A percentile compares a stretch with the other conserved stretches of the same genome.
Conservation (phyloP, 176 grass and related monocot genomes). For the Lolium perenne region DNA sequence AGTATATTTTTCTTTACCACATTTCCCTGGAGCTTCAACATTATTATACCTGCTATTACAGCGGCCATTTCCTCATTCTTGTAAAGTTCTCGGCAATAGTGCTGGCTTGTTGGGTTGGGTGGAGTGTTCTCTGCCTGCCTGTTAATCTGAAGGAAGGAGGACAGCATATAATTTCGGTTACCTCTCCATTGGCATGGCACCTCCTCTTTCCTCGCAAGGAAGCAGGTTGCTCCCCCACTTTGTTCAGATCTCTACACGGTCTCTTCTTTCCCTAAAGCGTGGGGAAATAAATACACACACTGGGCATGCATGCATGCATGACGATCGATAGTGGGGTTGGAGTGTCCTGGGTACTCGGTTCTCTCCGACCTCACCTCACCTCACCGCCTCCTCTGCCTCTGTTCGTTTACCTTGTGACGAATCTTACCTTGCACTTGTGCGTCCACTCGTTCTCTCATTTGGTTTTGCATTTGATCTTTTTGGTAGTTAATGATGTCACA, state of each 20-base stretch:
- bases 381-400: slow-evolving; percentile 8
- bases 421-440: slow-evolving; percentile 22
- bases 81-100: slow-evolving; percentile 49
- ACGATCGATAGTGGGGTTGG: slow-evolving; percentile 49
- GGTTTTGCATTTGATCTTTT: slow-evolving; percentile 35
- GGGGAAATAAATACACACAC: slow-evolving; percentile 51
- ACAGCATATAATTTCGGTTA: slow-evolving; percentile 38
- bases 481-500: slow-evolving; percentile 56
- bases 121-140: slow-evolving; percentile 51
- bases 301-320: slow-evolving; percentile 12
- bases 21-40: neutral
- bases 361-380: slow-evolving; percentile 5
- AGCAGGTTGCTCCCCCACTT: slow-evolving; percentile 45
- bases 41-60: slow-evolving; percentile 6
- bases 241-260: slow-evolving; percentile 62
- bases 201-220: slow-evolving; percentile 22
- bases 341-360: slow-evolving; percentile 52
- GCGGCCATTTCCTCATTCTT: slow-evolving; percentile 28
- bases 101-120: slow-evolving; percentile 37
- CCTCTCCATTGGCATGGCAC: slow-evolving; percentile 42
- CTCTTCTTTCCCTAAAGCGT: slow-evolving; percentile 71
- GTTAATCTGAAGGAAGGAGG: slow-evolving; percentile 17
- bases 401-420: slow-evolving; percentile 30
- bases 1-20: neutral
- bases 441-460: slow-evolving; percentile 30